These are phyloP conservation scores for Prototheca wickerhamii DNA, from an alignment of 163 green algal genomes.

Conservation along the genomic window DNA sequence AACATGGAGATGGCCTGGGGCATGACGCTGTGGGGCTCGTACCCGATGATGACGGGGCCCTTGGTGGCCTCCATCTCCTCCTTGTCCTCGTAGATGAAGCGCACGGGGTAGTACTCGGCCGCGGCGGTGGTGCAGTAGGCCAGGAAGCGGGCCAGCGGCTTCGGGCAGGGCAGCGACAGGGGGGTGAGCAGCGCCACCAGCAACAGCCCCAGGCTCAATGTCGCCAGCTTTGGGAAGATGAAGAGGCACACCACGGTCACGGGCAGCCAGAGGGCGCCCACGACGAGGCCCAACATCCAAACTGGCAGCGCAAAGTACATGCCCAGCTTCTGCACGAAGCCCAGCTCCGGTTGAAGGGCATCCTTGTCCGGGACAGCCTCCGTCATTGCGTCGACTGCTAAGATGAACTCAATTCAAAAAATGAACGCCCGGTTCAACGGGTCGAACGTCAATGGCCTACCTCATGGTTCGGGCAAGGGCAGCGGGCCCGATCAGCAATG, in stretches of 20 bases:
- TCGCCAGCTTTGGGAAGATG: background rate
- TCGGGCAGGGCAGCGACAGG: slow-evolving; percentile 5
- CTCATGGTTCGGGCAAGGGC: too few species aligned
- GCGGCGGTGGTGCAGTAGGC: slow-evolving; percentile 1
- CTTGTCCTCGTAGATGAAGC: slow-evolving; percentile 6
- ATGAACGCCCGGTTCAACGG: too few species aligned
- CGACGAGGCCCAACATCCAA: slow-evolving; percentile 11
- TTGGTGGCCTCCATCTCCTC: background rate
- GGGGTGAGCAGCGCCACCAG: slow-evolving; percentile 5
- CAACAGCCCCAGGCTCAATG: background rate
- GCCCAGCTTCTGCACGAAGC: too few species aligned
- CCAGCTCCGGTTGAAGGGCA: background rate
- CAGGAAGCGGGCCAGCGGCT: slow-evolving; percentile 2
- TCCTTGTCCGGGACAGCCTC: background rate
- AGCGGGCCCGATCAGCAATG: too few species aligned
- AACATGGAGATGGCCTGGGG: slow-evolving; percentile 21
- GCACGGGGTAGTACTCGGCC: slow-evolving; percentile 17
- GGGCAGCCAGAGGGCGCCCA: background rate
- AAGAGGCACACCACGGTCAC: background rate
- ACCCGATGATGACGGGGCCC: slow-evolving; percentile 17
- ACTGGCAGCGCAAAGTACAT: slow-evolving; percentile 3
- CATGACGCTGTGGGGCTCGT: slow-evolving; percentile 36
- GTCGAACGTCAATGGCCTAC: too few species aligned
- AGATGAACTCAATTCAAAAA: too few species aligned
- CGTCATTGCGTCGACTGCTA: background rate